A percentile compares a stretch with the other conserved stretches of the same genome.
Conservation (phyloP, 768 basidiomycete species). For the Crucibulum laeve region DNA sequence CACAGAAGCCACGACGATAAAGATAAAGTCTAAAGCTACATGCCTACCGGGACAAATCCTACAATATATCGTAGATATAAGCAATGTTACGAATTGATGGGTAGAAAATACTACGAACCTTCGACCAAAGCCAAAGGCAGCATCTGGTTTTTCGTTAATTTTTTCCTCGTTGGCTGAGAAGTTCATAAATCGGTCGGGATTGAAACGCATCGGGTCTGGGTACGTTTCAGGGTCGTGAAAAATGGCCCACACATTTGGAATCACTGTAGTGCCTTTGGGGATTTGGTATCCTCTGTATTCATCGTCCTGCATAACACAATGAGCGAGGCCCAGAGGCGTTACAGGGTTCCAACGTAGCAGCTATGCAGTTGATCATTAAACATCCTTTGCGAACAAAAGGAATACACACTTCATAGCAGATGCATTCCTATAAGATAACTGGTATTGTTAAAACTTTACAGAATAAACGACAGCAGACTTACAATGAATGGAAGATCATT, state of each 20-base stretch:
- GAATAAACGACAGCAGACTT: slow-evolving; percentile 6
- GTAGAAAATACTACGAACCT: slow-evolving; percentile 17
- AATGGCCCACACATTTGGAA: slow-evolving; percentile 32
- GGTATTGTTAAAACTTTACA: not conserved
- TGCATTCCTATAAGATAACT: slow-evolving; percentile 15
- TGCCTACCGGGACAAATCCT: slow-evolving; percentile 42
- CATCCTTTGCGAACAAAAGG: not conserved
- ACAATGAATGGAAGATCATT: slow-evolving; percentile 32
- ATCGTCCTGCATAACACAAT: slow-evolving; percentile 27
- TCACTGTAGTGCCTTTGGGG: slow-evolving; percentile 31
- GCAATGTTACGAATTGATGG: too few relatives aligned
- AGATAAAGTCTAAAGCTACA: slow-evolving; percentile 38
- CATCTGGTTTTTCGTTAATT: slow-evolving; percentile 29
- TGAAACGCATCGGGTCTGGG: slow-evolving; percentile 34
- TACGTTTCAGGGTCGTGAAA: slow-evolving; percentile 34
- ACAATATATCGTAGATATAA: not conserved
- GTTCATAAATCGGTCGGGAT: slow-evolving; percentile 32
- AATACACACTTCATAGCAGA: slow-evolving; percentile 21
- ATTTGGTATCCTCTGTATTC: slow-evolving; percentile 36
- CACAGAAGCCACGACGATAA: slow-evolving; percentile 36
- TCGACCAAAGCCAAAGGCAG: slow-evolving; percentile 37
- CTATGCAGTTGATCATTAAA: slow-evolving; percentile 8
- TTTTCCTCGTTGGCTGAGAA: slow-evolving; percentile 16
- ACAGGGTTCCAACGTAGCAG: slow-evolving; percentile 42
- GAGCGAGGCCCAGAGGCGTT: slow-evolving; percentile 24